Base-by-base conservation (phyloP, 345 rosid genomes). In the Passiflora organensis region DNA sequence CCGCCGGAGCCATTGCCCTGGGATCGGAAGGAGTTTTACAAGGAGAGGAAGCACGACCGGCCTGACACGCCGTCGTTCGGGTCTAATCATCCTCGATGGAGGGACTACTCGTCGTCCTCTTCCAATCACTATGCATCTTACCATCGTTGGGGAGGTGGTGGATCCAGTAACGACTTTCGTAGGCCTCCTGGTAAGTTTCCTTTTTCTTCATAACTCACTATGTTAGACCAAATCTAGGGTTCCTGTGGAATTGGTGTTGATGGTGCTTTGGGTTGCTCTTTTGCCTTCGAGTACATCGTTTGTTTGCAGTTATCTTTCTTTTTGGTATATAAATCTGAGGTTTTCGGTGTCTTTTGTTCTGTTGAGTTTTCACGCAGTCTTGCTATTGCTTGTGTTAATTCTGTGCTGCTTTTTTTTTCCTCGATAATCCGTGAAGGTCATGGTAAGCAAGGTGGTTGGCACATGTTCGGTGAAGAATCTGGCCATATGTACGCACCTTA, bases 1-100 rank as follows among this genome's bases (percentile, higher is more conserved):
- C 97, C 99, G 84, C 83, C 87, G 39, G 95, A 93, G 78, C 86
- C 91, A 71, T 78, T 74, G 66, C 84, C 91, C 55, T 85, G 78
- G 89, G 95, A 86, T 79, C 94, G 95, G 82, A 89, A 86, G 71
- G 96, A 85, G 62, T 80, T 81, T 70, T 76, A 72, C 61, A 84
- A 76, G 80, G 93, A 84, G 72, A 78, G 95, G 86, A 86, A 84
- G 86, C 78, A 80, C 80, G 96, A 87, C 20, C 78, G 95, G 80
- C 50, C 63, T 25, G 77, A 80, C 13, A 16, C 54, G 9, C 16
- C 39, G 50, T 86, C 82, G 41, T 74, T 72, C 8, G 54, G 54
- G 39, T 55, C 82, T 8, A 52, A 68, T 32, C 34, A 28, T 28
- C 74, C 76, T 19, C 74, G 97, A 78, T 94, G 96, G 99, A 82